Conservation (phyloP, 2,329 filamentous ascomycete genomes). For the Clarireedia paspali region DNA sequence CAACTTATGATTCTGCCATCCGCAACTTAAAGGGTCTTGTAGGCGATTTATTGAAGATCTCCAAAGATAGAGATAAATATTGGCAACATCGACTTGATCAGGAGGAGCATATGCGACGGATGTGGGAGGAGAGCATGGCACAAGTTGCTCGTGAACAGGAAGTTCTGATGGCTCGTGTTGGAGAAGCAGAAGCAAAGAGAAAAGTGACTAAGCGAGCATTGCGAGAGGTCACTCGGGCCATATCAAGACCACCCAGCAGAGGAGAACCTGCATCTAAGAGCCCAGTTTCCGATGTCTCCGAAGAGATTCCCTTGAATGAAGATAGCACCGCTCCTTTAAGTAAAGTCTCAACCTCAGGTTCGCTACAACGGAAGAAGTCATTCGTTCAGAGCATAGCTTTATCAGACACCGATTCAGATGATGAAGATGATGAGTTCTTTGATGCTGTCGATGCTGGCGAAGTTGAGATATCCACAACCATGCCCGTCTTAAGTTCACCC, state of each 20-base stretch:
- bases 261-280: constrained; percentile 13
- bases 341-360: constrained; percentile 36
- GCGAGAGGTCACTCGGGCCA: constrained; percentile 67
- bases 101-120: constrained; percentile 81
- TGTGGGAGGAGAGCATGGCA: constrained; percentile 99
- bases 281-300: constrained; percentile 30
- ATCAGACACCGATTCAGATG: constrained; percentile 68
- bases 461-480: constrained; percentile 69
- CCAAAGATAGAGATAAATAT: constrained; percentile 86
- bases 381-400: constrained; percentile 60
- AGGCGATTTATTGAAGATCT: constrained; percentile 83
- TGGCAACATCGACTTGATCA: constrained; percentile 94
- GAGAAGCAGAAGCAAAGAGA: constrained; percentile 83
- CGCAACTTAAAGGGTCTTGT: constrained; percentile 79
- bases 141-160: constrained; percentile 94
- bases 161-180: constrained; percentile 76
- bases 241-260: constrained; percentile 38
- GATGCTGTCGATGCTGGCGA: constrained; percentile 92
- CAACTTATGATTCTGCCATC: constrained; percentile 84
- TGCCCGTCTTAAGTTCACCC: constrained; percentile 33
- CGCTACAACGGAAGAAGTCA: constrained; percentile 52
- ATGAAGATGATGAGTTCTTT: constrained; percentile 90
- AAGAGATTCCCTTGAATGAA: constrained; percentile 32
- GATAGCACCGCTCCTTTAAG: constrained; percentile 27
- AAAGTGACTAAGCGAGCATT: constrained; percentile 84